Conservation (phyloP, 2,329 filamentous ascomycete genomes). For the Cercospora zeae-maydis region DNA sequence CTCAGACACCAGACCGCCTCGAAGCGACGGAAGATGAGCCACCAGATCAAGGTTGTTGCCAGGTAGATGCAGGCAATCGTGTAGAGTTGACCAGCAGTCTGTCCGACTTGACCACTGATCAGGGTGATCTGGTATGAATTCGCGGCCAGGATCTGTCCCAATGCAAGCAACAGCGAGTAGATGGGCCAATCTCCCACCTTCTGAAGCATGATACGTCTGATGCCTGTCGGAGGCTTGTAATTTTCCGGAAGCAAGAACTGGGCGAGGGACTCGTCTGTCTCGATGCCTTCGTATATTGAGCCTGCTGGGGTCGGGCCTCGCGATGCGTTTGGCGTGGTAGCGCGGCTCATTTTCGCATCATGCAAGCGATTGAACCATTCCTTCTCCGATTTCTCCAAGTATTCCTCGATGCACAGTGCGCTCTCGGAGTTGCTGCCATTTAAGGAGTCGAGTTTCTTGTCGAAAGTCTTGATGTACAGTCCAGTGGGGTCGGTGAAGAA, state of each 20-base stretch:
- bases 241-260: conserved; percentile 56
- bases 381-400: conserved; percentile 62
- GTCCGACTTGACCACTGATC: conserved; percentile 60
- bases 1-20: conserved; percentile 58
- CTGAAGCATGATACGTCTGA: conserved; percentile 54
- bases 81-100: conserved; percentile 59
- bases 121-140: conserved; percentile 67
- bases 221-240: conserved; percentile 55
- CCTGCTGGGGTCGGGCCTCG: conserved; percentile 37
- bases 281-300: conserved; percentile 42
- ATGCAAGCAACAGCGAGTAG: conserved; percentile 59
- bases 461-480: conserved; percentile 58
- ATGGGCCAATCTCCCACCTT: conserved; percentile 63
- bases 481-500: conserved; percentile 65
- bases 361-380: conserved; percentile 61
- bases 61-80: conserved; percentile 59
- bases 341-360: conserved; percentile 55
- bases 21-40: conserved; percentile 57
- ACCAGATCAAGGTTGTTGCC: conserved; percentile 58
- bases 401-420: conserved; percentile 62
- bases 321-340: conserved; percentile 34
- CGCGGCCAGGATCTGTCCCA: conserved; percentile 61
- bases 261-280: conserved; percentile 42
- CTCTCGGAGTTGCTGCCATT: conserved; percentile 56
- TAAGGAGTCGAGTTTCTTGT: conserved; percentile 54